phyloP scores from a whole-genome alignment of 2,329 filamentous ascomycete species.

The Dactylonectria estremocensis region DNA sequence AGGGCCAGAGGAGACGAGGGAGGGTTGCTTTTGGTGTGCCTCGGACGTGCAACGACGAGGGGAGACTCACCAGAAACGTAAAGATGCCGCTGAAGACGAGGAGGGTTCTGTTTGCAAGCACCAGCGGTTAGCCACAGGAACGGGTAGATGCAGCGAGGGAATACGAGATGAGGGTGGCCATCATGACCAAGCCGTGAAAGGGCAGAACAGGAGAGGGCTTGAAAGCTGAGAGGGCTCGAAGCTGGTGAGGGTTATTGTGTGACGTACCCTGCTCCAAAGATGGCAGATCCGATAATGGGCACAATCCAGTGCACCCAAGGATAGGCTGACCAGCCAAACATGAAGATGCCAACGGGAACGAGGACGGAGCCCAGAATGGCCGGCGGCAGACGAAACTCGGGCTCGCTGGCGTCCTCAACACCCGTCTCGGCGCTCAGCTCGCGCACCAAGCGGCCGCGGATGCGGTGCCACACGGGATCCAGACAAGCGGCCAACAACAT shows the following conservation, averaged over 20 bases:
- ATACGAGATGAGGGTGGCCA: conserved; percentile 43
- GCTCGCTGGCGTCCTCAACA: conserved; percentile 76
- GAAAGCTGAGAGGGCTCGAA: conserved; percentile 23
- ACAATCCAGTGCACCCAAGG: conserved; percentile 82
- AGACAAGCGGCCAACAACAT: conserved; percentile 75
- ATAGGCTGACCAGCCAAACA: conserved; percentile 90
- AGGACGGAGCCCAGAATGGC: conserved; percentile 82
- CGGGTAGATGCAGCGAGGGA: conserved; percentile 31
- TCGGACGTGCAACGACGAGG: conserved; percentile 1
- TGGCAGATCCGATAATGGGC: conserved; percentile 79
- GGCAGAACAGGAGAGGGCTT: background rate
- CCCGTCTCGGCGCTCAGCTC: conserved; percentile 67
- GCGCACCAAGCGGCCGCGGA: conserved; percentile 71
- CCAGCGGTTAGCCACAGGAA: conserved; percentile 47
- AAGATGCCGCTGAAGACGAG: conserved; percentile 89
- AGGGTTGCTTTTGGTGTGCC: conserved; percentile 28
- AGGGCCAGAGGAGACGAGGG: conserved; percentile 15
- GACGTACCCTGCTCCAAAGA: conserved; percentile 78
- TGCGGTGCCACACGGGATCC: conserved; percentile 76
- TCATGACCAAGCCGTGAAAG: conserved; percentile 54
- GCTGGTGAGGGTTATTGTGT: conserved; percentile 32
- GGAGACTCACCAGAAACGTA: conserved; percentile 81
- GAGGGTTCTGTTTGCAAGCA: conserved; percentile 70
- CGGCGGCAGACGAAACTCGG: conserved; percentile 88
- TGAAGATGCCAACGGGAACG: conserved; percentile 86